Evolutionary conservation across 176 grass and related monocot genomes (phyloP).

Genomic region (Eragrostis curvula): DNA sequence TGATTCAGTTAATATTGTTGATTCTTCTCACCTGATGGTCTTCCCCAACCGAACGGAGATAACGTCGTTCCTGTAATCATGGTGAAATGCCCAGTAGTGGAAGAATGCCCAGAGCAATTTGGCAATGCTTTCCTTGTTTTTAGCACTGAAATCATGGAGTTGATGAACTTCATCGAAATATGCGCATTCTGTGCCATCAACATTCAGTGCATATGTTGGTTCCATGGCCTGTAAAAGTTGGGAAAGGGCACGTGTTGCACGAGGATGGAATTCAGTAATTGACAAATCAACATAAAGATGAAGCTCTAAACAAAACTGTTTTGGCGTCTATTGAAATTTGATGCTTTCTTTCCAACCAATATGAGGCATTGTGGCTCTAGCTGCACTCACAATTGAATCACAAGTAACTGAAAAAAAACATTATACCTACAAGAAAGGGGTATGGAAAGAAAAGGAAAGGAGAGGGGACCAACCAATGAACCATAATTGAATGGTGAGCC

Average conservation of each 20-base stretch:
- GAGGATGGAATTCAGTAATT: background rate
- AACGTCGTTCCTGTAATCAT: constrained; percentile 62
- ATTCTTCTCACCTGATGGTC: constrained; percentile 46
- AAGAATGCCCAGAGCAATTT: constrained; percentile 72
- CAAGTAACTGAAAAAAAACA: background rate
- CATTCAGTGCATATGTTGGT: constrained; percentile 43
- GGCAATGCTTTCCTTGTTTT: constrained; percentile 55
- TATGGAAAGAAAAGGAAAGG: background rate
- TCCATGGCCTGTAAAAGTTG: constrained; percentile 53
- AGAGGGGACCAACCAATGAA: constrained; percentile 19
- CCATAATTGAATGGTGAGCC: constrained; percentile 13
- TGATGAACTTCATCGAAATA: constrained; percentile 51
- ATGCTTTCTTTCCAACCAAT: background rate
- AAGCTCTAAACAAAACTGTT: background rate
- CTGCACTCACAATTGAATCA: background rate
- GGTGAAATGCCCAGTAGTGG: constrained; percentile 65
- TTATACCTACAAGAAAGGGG: no score
- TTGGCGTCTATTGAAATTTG: background rate
- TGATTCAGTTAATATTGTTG: background rate
- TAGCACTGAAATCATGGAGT: constrained; percentile 40
- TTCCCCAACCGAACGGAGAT: constrained; percentile 55
- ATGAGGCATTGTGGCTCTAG: background rate
- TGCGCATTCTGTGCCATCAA: constrained; percentile 49
- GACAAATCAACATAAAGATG: background rate
- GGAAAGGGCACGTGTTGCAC: background rate